phyloP scores from a whole-genome alignment of 1,284 basidiomycete species.

The Stygiomarasmius scandens region DNA sequence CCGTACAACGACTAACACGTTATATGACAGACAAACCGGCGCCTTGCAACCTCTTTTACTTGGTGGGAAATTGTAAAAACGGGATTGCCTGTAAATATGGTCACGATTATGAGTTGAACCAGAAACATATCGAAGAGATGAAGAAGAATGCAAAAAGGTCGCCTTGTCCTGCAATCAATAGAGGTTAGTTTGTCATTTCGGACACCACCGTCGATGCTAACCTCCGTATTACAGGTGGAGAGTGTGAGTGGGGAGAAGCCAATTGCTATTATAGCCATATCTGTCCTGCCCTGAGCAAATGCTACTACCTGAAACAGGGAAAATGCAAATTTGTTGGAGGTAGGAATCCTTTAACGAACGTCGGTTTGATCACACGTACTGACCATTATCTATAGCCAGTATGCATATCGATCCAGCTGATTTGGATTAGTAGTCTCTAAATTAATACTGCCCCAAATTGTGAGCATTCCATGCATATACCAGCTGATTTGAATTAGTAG shows the following conservation, averaged over 20 bases:
- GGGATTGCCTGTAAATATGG: constrained; percentile 57
- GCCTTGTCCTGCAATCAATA: constrained; percentile 54
- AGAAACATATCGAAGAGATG: constrained; percentile 53
- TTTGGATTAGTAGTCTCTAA: too few species aligned
- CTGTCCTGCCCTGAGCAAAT: constrained; percentile 51
- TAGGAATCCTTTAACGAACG: too few species aligned
- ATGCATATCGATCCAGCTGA: constrained; percentile 38
- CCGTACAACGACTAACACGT: constrained; percentile 19
- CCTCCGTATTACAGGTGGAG: constrained; percentile 41
- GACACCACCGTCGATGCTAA: neutral
- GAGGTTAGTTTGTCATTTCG: constrained; percentile 6
- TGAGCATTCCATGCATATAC: neutral
- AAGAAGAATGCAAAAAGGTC: constrained; percentile 57
- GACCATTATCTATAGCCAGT: constrained; percentile 40
- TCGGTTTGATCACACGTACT: too few species aligned
- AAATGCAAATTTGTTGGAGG: constrained; percentile 63
- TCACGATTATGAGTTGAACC: constrained; percentile 58
- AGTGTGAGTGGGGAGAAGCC: constrained; percentile 59
- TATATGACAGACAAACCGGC: constrained; percentile 53
- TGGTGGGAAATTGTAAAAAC: constrained; percentile 54
- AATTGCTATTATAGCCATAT: constrained; percentile 63
- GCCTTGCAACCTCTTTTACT: constrained; percentile 64
- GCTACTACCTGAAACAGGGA: constrained; percentile 53
- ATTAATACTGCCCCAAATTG: neutral
- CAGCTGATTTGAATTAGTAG: neutral